Evolutionary conservation across 2,329 filamentous ascomycete genomes (phyloP), one percentile per base, ranked within the genome.

Genomic region (Ceratocystis alfenasii): DNA sequence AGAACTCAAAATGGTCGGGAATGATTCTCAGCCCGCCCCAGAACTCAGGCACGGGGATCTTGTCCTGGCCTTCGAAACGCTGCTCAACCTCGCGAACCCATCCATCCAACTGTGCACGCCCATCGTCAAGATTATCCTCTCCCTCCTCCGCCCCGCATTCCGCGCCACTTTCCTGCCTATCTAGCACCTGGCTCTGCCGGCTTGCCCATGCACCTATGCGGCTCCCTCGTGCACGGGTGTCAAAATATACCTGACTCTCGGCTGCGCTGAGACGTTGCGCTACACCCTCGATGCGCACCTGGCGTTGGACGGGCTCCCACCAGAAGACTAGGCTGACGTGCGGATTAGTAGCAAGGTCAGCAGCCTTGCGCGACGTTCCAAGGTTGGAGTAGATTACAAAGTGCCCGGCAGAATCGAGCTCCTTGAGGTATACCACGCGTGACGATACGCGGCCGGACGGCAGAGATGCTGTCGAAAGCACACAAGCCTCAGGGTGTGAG

Each of bases 381-480:
- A 92, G 93, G 76, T 99, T 99, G 72, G 85, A 88, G 80, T 97
- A 99, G 62, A 99, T 81, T 55, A 97, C 90, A 76, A 95, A 99
- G 22, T 45, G 55, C 10, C 74, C 76, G 4, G 75, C 71, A 65
- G 79, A 76, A 75, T 97, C 92, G 28, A 97, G 84, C 79, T 97
- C 94, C 77, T 99, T 99, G 70, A 99, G 82, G 77, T 97, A 99
- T 46, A 99, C 90, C 70, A 90, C 82, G 67, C 94, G 89, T 2
- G 89, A 87, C 60, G 86, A 90, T 22, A 97, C 88, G 60, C 88
- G 86, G 68, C 94, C 94, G 0, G 85, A 88, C 1, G 93, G 93
- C 3, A 97, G 81, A 28, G 81, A 79, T 0, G 92, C 91, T 0
- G 94, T 99, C 2, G 91, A 88, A 1, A 99, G 80, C 1, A 87